Evolutionary conservation across 306 rosid species (phyloP).

Genomic region (Vachellia pachyceras): DNA sequence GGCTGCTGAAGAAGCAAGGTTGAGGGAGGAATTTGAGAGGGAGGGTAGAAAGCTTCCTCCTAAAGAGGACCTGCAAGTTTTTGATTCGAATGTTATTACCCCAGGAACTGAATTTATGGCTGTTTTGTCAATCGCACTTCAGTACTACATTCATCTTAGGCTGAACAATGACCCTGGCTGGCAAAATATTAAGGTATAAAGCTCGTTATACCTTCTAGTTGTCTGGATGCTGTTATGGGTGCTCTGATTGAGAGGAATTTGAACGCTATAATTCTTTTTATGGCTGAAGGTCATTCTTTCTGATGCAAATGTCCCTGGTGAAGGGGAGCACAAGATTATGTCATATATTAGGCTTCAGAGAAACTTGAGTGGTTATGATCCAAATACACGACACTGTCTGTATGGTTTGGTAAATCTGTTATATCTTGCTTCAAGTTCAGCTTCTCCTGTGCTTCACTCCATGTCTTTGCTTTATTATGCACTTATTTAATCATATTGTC

Average conservation of each 20-base stretch:
- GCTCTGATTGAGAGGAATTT: conserved; percentile 12
- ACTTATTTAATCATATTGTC: conserved; percentile 18
- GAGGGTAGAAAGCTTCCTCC: conserved; percentile 99
- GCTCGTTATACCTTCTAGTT: conserved; percentile 23
- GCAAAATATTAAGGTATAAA: conserved; percentile 79
- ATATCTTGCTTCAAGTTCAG: conserved; percentile 49
- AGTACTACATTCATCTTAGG: conserved; percentile 95
- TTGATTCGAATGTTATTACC: conserved; percentile 95
- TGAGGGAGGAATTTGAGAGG: conserved; percentile 88
- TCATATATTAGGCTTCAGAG: conserved; percentile 96
- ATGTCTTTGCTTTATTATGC: conserved; percentile 13
- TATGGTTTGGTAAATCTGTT: conserved; percentile 94
- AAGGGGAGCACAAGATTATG: conserved; percentile 99
- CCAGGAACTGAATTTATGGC: conserved; percentile 99
- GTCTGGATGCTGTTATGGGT: conserved; percentile 7
- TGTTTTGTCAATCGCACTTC: conserved; percentile 88
- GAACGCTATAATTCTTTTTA: conserved; percentile 7
- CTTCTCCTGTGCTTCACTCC: conserved; percentile 3
- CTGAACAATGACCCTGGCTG: conserved; percentile 97
- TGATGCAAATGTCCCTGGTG: conserved; percentile 99
- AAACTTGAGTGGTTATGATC: conserved; percentile 91
- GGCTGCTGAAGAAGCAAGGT: conserved; percentile 90
- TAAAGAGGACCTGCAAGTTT: conserved; percentile 66
- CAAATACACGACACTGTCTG: conserved; percentile 96
- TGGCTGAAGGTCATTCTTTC: conserved; percentile 86